A percentile compares a stretch with the other conserved stretches of the same genome.
Conservation (phyloP, 169 alveolate genomes). For the Eimeria brunetti region DNA sequence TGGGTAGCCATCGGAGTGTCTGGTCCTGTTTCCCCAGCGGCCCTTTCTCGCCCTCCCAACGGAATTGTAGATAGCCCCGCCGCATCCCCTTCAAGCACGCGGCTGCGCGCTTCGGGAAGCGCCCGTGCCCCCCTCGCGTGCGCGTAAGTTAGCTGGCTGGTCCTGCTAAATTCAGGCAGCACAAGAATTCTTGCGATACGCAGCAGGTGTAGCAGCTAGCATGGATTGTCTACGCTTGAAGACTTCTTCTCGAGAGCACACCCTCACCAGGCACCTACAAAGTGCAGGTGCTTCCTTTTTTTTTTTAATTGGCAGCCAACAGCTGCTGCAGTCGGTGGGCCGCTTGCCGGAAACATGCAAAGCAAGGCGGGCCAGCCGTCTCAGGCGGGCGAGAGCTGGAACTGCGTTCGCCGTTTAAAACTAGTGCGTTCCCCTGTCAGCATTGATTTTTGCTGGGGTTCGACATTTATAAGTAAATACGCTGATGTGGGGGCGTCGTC, state of each 20-base stretch:
- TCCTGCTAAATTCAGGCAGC: neutral
- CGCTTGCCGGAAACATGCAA: neutral
- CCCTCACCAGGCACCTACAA: neutral
- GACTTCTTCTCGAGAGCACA: neutral
- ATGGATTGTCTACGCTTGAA: neutral
- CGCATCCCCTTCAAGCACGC: conserved; percentile 39
- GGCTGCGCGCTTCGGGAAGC: conserved; percentile 9
- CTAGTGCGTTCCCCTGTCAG: neutral
- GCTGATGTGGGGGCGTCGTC: neutral
- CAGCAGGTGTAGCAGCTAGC: neutral
- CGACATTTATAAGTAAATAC: no score
- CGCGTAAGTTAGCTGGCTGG: neutral
- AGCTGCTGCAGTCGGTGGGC: neutral
- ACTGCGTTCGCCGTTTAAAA: neutral
- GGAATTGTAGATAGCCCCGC: neutral
- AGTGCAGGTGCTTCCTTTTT: conserved; percentile 10
- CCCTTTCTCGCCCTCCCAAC: conserved; percentile 43
- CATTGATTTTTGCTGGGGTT: neutral
- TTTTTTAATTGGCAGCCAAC: neutral
- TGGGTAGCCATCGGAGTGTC: conserved; percentile 77
- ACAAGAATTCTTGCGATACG: neutral
- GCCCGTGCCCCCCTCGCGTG: neutral
- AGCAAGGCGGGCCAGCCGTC: neutral
- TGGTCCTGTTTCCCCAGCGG: conserved; percentile 73
- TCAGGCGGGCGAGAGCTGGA: neutral